Base-by-base conservation (phyloP, 371 early-diverging fungal genomes). In the Rhizopus delemar region DNA sequence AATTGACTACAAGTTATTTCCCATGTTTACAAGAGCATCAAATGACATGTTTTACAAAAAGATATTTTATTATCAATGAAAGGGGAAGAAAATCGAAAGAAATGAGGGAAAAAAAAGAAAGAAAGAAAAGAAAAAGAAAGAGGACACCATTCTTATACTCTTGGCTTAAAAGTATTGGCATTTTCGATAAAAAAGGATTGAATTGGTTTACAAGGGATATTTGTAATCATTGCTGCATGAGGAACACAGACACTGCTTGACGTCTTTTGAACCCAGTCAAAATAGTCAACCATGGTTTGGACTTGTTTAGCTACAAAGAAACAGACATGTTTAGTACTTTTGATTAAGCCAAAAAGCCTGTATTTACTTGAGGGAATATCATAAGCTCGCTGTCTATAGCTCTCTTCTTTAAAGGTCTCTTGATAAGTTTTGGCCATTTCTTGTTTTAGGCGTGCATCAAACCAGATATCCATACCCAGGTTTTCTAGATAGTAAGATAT, bases 121-220 rank as follows among this genome's bases (percentile, higher is more conserved):
- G 22, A 13, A n/a, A n/a, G 32, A 32, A 48, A 5, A 3, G 49
- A 28, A 8, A 48, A 8, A 28, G 7, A 48, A 12, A 12, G 3
- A 16, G 4, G 41, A 8, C 22, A 22, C 22, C 22, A 22, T 35
- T 53, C 34, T n/a, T 60, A 68, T 34, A 68, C 65, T 60, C 69
- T 58, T 16, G 71, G 71, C 41, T 71, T 71, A 29, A 71, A 71
- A 12, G 54, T 62, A 51, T 71, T 71, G 8, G 71, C 71, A 49
- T 71, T 65, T 15, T 65, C 54, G 34, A 57, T 41, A 51, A 71
- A 71, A 39, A 71, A 71, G 2, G 32, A 29, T 38, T 61, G 57
- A 9, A 68, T 41, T 4, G 65, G 45, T 39, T 55, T 46, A 43
- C 57, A 53, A 11, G 65, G 55, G 28, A 56, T 33, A n/a, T 57